Evolutionary conservation across 257 asterid genomes (phyloP), one percentile per base, ranked within the genome.

Genomic region (Cinchona pubescens): DNA sequence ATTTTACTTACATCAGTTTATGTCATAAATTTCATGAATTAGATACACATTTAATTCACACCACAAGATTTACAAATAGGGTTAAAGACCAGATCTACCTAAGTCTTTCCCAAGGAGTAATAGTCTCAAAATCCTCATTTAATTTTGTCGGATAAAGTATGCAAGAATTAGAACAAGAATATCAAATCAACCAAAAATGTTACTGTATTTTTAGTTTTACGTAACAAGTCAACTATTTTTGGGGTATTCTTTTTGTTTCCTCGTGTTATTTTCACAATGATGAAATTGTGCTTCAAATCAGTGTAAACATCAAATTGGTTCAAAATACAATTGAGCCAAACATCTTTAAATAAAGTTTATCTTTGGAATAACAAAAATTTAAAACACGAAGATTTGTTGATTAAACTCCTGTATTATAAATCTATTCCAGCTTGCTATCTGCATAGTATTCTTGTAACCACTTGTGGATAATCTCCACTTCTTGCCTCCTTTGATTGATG

Each of bases 381-480:
- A 61, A n/a, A 1, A 30, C n/a, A 23, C 2, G 62, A 25, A 4
- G 13, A 8, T 55, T 32, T 5, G 30, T 19, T 21, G 46, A 51
- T 49, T 40, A 9, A 32, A 19, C 64, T 49, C 45, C 42, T 19
- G 42, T 13, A 12, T 37, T 32, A 38, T n/a, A 56, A 1, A 13
- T 35, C n/a, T 73, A 81, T 7, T 68, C 75, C 76, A 79, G 64
- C 64, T 87, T 76, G 78, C 74, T 72, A 72, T 91, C 91, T 14
- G 19, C 23, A 75, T 84, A 81, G 75, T 91, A 91, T 72, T 88
- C 86, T 29, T 82, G 71, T 72, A 89, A 81, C 96, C 96, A 91
- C 58, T 83, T 84, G 3, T 71, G 75, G 32, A 91, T 82, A 27
- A 91, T 91, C 73, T 79, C 83, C 49, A 89, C 80, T 82, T 89